phyloP scores from a whole-genome alignment of 331 rosid genomes.

The Pyracantha coccinea region DNA sequence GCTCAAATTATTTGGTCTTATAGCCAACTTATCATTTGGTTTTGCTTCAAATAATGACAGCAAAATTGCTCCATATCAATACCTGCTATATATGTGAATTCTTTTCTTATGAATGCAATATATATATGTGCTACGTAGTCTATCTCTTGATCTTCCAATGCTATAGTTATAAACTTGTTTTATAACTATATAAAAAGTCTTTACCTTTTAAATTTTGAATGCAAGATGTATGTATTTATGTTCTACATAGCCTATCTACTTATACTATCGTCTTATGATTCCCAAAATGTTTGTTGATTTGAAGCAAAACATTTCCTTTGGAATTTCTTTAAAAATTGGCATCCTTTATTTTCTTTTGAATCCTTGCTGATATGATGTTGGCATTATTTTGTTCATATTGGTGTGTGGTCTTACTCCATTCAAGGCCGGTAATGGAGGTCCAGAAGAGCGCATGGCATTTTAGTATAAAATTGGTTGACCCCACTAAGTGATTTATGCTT shows the following conservation, averaged over 20 bases:
- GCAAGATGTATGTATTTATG: not conserved
- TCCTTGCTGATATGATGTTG: not conserved
- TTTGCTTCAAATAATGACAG: not conserved
- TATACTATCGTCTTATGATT: not conserved
- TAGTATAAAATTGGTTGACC: not conserved
- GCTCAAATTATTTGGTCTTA: not conserved
- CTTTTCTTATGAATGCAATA: not conserved
- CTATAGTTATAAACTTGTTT: not conserved
- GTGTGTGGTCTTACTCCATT: not conserved
- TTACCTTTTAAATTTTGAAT: not conserved
- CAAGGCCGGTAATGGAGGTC: not conserved
- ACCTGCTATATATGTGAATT: not conserved
- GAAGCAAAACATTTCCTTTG: not conserved
- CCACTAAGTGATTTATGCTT: constrained; percentile 3
- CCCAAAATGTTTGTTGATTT: not conserved
- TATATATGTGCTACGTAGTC: not conserved
- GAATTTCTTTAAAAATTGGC: not conserved
- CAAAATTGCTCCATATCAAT: not conserved
- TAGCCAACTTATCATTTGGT: not conserved
- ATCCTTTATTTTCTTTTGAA: not conserved
- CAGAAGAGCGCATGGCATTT: not conserved
- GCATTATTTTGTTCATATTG: not conserved
- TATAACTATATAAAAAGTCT: too few species aligned
- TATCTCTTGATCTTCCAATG: not conserved
- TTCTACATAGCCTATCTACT: not conserved